A percentile compares a stretch with the other conserved stretches of the same genome.
These are phyloP conservation scores for Corchorus olitorius DNA, from an alignment of 345 rosid species.

Conservation along the genomic window DNA sequence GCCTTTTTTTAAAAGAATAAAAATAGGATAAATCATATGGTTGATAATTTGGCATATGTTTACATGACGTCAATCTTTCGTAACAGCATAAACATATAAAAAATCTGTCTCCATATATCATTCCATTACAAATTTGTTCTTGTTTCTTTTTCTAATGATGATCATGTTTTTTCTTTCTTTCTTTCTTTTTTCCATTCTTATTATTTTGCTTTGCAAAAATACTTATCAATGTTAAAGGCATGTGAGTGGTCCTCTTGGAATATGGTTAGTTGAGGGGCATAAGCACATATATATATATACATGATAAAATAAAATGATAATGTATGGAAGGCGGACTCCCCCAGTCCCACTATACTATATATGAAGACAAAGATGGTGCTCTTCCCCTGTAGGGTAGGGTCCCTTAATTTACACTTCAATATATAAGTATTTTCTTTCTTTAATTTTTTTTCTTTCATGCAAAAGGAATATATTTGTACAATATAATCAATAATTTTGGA, in stretches of 20 bases:
- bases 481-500: too few species aligned
- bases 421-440: too few species aligned
- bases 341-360: too few species aligned
- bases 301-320: background rate
- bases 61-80: conserved; percentile 17
- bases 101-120: background rate
- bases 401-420: too few species aligned
- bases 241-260: conserved; percentile 23
- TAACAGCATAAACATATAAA: background rate
- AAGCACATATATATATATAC: background rate
- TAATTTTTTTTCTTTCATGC: too few species aligned
- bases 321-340: conserved; percentile 15
- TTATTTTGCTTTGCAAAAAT: too few species aligned
- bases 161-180: background rate
- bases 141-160: background rate
- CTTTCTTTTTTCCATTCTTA: background rate
- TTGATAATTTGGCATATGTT: background rate
- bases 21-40: too few species aligned
- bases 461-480: too few species aligned
- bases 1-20: too few species aligned
- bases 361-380: conserved; percentile 10
- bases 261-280: background rate
- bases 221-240: background rate
- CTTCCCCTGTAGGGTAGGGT: too few species aligned
- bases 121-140: background rate